Percentiles rank a stretch among this genome's conserved stretches.
Evolutionary conservation across 129 eudicot species (phyloP).

Genomic region (Daucus carota): DH1_v3.0 NC_030382.2:16536501-16537000

Average conservation of each 20-base stretch:
- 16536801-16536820: conserved; percentile 12
- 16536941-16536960: neutral
- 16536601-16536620: neutral
- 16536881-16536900: conserved; percentile 4
- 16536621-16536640: neutral
- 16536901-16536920: neutral
- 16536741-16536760: conserved; percentile 4
- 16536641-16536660: neutral
- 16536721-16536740: conserved; percentile 14
- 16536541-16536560: neutral
- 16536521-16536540: neutral
- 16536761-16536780: conserved; percentile 1
- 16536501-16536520: conserved; percentile 19
- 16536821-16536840: neutral
- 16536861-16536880: neutral
- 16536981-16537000: neutral
- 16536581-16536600: neutral
- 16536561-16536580: neutral
- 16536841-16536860: neutral
- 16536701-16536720: conserved; percentile 9
- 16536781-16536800: conserved; percentile 9
- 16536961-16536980: neutral
- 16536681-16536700: conserved; percentile 5
- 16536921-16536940: conserved; percentile 8
- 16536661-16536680: neutral